phyloP scores from a whole-genome alignment of 2,329 filamentous ascomycete species.

The Cladorrhinum sp. region DNA sequence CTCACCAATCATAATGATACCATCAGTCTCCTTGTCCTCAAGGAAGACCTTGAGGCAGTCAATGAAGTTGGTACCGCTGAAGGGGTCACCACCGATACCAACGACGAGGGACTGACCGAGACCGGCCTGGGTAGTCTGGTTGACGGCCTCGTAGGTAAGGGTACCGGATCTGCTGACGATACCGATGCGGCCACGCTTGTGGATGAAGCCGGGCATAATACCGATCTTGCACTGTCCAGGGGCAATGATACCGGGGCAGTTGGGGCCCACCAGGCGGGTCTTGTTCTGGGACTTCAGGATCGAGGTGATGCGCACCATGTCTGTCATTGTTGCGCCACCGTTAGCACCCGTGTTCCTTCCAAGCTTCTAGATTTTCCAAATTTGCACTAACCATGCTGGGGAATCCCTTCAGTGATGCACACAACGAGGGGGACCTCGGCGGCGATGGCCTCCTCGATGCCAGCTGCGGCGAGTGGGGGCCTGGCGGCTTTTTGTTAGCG shows the following conservation, averaged over 20 bases:
- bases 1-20: constrained; percentile 99
- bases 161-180: constrained; percentile 98
- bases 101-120: constrained; percentile 97
- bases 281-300: constrained; percentile 98
- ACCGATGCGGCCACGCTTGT: constrained; percentile 97
- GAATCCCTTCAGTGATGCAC: constrained; percentile 97
- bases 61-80: constrained; percentile 99
- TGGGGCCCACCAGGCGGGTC: constrained; percentile 93
- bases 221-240: constrained; percentile 98
- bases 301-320: constrained; percentile 98
- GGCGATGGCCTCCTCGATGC: constrained; percentile 93
- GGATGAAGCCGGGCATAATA: constrained; percentile 99
- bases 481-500: constrained; percentile 43
- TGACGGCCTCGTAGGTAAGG: constrained; percentile 98
- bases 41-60: constrained; percentile 98
- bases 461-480: constrained; percentile 83
- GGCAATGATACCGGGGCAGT: constrained; percentile 96
- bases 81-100: constrained; percentile 97
- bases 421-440: constrained; percentile 94
- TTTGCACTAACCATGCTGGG: constrained; percentile 77
- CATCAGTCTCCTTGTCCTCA: constrained; percentile 91
- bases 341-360: constrained; percentile 16
- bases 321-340: constrained; percentile 42
- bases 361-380: constrained; percentile 13
- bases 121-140: constrained; percentile 96